Percentiles rank a stretch among this genome's conserved stretches.
These are phyloP conservation scores for Picochlorum sp. DNA, from an alignment of 139 green algal species.

Conservation along the genomic window DNA sequence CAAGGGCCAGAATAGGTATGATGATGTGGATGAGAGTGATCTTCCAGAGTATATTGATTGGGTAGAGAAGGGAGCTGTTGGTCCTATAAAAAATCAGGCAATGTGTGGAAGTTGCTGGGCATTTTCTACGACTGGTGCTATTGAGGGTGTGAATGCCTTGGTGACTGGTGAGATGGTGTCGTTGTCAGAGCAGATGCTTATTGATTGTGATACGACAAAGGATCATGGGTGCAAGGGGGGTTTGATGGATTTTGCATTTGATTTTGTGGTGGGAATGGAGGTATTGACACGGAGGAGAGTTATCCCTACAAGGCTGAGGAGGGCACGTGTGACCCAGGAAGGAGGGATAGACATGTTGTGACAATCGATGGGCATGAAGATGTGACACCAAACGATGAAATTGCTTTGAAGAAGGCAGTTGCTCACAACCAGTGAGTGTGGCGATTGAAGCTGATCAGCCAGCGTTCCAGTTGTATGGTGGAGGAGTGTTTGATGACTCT, in stretches of 20 bases:
- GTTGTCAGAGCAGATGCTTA: constrained; percentile 83
- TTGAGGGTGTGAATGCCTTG: constrained; percentile 89
- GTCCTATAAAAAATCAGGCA: constrained; percentile 88
- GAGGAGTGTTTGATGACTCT: constrained; percentile 65
- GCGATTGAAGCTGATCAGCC: constrained; percentile 82
- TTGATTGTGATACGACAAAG: constrained; percentile 74
- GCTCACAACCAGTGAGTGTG: constrained; percentile 85
- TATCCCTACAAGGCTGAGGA: constrained; percentile 61
- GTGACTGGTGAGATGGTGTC: constrained; percentile 65
- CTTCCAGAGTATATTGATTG: constrained; percentile 70
- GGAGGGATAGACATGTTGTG: constrained; percentile 58
- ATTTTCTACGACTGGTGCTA: constrained; percentile 81
- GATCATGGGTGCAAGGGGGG: constrained; percentile 82
- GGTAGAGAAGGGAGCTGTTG: constrained; percentile 68
- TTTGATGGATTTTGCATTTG: constrained; percentile 90
- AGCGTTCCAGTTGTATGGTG: constrained; percentile 83
- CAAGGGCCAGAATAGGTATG: constrained; percentile 34
- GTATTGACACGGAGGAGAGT: constrained; percentile 82
- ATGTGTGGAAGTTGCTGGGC: constrained; percentile 94
- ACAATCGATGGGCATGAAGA: constrained; percentile 86
- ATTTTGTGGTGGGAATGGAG: constrained; percentile 81
- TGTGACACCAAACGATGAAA: constrained; percentile 74
- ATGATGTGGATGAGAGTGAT: constrained; percentile 24
- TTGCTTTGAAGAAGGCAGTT: constrained; percentile 51
- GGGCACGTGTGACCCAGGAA: constrained; percentile 39